Evolutionary conservation across 2,329 filamentous ascomycete genomes (phyloP).

Genomic region (Torrubiellomyces zombiae): DNA sequence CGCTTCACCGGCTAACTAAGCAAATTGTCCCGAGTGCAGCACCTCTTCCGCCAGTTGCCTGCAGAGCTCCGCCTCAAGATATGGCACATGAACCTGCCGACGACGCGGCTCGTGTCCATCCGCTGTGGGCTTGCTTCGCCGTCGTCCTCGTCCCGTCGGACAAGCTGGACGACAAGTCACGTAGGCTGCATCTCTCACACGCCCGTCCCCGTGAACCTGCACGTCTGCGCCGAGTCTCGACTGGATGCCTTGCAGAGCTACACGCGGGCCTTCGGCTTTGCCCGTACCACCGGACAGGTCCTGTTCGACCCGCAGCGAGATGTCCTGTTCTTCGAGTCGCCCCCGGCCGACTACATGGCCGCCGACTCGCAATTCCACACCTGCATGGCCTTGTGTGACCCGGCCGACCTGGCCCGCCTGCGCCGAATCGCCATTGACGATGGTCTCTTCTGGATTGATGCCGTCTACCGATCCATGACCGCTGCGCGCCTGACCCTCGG

Average conservation of each 20-base stretch:
- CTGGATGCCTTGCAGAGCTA: constrained; percentile 25
- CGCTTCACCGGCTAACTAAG: too few relatives aligned
- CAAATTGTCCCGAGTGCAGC: too few relatives aligned
- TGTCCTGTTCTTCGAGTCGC: constrained; percentile 31
- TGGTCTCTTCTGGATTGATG: constrained; percentile 22
- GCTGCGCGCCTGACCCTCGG: constrained; percentile 22
- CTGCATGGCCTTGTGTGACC: constrained; percentile 24
- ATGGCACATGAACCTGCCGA: constrained; percentile 27
- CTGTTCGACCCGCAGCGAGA: constrained; percentile 24
- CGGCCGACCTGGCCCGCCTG: constrained; percentile 22
- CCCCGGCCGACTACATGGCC: constrained; percentile 26
- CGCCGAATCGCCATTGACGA: constrained; percentile 28
- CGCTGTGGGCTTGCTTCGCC: constrained; percentile 19
- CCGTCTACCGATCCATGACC: constrained; percentile 19
- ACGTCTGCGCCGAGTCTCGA: constrained; percentile 29
- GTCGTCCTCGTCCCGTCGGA: constrained; percentile 6
- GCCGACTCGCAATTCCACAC: constrained; percentile 27
- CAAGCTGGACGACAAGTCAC: constrained; percentile 5
- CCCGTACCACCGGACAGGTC: constrained; percentile 21
- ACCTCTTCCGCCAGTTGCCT: constrained; percentile 24
- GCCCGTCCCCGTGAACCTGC: constrained; percentile 25
- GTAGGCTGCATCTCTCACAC: constrained; percentile 24
- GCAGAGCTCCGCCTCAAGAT: constrained; percentile 29
- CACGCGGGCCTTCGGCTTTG: constrained; percentile 23
- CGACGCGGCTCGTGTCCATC: constrained; percentile 25